A percentile compares a stretch with the other conserved stretches of the same genome.
Evolutionary conservation across 805 yeast genomes (phyloP).

Genomic region (Blastobotrys americana): DNA sequence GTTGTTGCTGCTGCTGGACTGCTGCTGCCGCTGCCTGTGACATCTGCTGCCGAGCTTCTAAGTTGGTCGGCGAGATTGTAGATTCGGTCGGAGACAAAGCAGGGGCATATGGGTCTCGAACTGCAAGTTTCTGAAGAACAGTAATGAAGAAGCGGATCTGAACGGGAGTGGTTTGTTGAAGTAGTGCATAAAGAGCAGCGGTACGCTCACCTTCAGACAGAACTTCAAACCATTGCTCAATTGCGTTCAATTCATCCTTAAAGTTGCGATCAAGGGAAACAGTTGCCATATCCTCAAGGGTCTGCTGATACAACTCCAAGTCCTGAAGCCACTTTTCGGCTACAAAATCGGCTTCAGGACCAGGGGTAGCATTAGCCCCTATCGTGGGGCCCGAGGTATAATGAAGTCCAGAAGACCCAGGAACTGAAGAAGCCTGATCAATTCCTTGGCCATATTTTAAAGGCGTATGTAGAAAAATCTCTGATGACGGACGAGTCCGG

Average conservation of each 20-base stretch:
- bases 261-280: slow-evolving; percentile 26
- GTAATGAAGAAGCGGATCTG: slow-evolving; percentile 30
- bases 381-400: neutral
- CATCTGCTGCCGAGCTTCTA: slow-evolving; percentile 6
- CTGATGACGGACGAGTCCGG: slow-evolving; percentile 21
- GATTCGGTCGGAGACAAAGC: slow-evolving; percentile 19
- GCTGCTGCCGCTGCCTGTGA: slow-evolving; percentile 9
- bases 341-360: slow-evolving; percentile 17
- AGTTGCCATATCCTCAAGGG: slow-evolving; percentile 29
- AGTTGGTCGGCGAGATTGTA: slow-evolving; percentile 4
- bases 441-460: slow-evolving; percentile 6
- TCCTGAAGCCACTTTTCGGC: slow-evolving; percentile 32
- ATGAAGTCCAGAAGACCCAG: slow-evolving; percentile 4
- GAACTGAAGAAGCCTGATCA: slow-evolving; percentile 1
- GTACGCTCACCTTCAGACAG: slow-evolving; percentile 33
- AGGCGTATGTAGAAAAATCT: slow-evolving; percentile 21
- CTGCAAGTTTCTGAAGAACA: slow-evolving; percentile 28
- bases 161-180: slow-evolving; percentile 30
- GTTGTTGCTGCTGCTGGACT: slow-evolving; percentile 7
- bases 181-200: slow-evolving; percentile 32
- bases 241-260: slow-evolving; percentile 30
- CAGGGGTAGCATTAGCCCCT: neutral
- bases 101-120: slow-evolving; percentile 19
- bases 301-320: slow-evolving; percentile 26
- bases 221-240: slow-evolving; percentile 36